Evolutionary conservation across 305 asterid genomes (phyloP).

Genomic region (Rubia tinctorum): DNA sequence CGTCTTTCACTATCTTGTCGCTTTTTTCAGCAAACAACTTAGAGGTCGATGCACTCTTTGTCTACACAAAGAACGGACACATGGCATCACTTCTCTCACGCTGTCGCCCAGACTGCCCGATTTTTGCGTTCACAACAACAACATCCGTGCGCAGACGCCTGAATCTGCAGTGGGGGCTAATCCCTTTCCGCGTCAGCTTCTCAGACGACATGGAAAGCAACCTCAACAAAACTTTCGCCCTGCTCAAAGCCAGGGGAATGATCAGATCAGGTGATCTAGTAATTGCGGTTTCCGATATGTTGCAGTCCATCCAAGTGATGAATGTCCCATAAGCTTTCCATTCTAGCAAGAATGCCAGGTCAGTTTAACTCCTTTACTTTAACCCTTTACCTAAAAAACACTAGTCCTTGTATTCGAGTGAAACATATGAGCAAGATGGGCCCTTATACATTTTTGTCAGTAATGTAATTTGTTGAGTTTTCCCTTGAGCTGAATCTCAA

Average conservation of each 20-base stretch:
- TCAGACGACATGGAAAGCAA: conserved; percentile 95
- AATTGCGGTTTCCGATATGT: conserved; percentile 90
- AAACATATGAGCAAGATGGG: conserved; percentile 1
- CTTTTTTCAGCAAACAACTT: conserved; percentile 79
- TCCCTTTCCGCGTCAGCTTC: conserved; percentile 91
- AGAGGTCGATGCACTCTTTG: conserved; percentile 93
- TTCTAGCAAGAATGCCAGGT: neutral
- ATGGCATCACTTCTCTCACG: conserved; percentile 99
- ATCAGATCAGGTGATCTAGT: conserved; percentile 91
- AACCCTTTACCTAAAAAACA: neutral
- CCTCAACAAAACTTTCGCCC: conserved; percentile 82
- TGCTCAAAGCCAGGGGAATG: conserved; percentile 96
- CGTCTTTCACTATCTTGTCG: neutral
- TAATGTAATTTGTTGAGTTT: conserved; percentile 2
- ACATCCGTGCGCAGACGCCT: conserved; percentile 88
- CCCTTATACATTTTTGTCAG: neutral
- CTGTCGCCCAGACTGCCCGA: conserved; percentile 97
- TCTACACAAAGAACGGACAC: conserved; percentile 84
- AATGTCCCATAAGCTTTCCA: conserved; percentile 59
- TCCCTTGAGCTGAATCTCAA: neutral
- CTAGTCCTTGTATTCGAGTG: neutral
- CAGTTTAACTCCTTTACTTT: neutral
- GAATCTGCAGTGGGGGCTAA: conserved; percentile 97
- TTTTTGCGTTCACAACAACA: conserved; percentile 86
- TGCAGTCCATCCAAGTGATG: conserved; percentile 97